Evolutionary conservation across 106 monocot species (phyloP), one percentile per base, ranked within the genome.

Genomic region (Dendrobium chrysotoxum): DNA sequence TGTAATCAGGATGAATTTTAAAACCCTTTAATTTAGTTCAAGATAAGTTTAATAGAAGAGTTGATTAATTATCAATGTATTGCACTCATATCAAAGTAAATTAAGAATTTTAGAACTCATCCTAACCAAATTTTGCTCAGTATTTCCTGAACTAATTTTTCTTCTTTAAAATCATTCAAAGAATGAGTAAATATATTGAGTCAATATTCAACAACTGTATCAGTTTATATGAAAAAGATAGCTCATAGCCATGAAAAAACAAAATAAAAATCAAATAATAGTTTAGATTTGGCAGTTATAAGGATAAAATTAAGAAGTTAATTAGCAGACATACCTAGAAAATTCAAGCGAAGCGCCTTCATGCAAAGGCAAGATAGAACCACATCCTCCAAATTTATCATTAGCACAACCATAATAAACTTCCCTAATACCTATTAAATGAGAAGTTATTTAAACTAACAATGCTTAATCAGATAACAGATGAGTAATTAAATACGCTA

Each of bases 331-430:
- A 75, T 57, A 87, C 90, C 89, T 83, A 70, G 82, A 81, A 57
- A 68, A 41, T 17, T 81, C 81, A 53, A 57, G 61, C 26, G 87
- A 77, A 74, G 16, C 11, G 57, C 17, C 75, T 72, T 92, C 77
- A 80, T 97, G 94, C 70, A 97, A 53, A 31, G 97, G 87, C 81
- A 97, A 86, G 78, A 97, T 88, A 77, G 96, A 97, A 81, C 97
- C 97, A 85, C 97, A 97, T 64, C 97, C 97, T 82, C 97, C 97
- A 89, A 97, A 94, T 83, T 97, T 97, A 78, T 97, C 94, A 88
- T 97, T 97, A 38, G 92, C 86, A 86, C 97, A 97, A 5, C 97
- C 97, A 87, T 85, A 97, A 71, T 84, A 92, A 40, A 92, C 88
- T 79, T 89, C 81, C 76, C 87, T 87, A 75, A 97, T 88, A 82